A percentile compares a stretch with the other conserved stretches of the same genome.
phyloP scores from a whole-genome alignment of 2,329 filamentous ascomycete species.

The Parastagonospora avenae region DNA sequence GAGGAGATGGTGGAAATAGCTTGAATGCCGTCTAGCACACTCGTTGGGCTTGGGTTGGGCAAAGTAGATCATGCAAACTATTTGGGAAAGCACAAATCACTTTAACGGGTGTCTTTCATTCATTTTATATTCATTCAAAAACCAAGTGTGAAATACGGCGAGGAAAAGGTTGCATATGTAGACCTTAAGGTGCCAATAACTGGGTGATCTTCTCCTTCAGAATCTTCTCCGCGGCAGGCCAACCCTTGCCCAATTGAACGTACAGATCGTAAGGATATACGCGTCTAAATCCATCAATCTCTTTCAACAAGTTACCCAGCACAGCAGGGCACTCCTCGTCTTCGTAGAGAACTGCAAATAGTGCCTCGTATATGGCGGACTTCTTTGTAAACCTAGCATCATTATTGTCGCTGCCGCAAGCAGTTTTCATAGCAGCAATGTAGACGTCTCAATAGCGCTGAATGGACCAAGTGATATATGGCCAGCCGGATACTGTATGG shows the following conservation, averaged over 20 bases:
- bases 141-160: too few species aligned
- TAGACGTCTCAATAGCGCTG: conserved; percentile 21
- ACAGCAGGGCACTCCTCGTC: conserved; percentile 2
- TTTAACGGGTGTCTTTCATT: too few species aligned
- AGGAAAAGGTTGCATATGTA: too few species aligned
- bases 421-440: conserved; percentile 10
- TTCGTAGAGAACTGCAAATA: conserved; percentile 4
- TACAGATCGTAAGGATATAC: conserved; percentile 1
- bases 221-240: conserved; percentile 8
- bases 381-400: conserved; percentile 19
- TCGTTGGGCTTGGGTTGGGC: too few species aligned
- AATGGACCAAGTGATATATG: conserved; percentile 4
- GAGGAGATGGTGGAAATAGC: background rate
- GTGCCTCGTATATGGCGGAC: conserved; percentile 11
- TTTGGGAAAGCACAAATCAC: too few species aligned
- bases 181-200: background rate
- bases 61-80: too few species aligned
- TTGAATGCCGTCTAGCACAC: background rate
- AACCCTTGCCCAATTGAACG: conserved; percentile 1
- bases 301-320: conserved; percentile 2
- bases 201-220: conserved; percentile 4
- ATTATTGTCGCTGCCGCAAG: background rate
- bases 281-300: conserved; percentile 8
- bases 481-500: background rate
- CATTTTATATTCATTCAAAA: too few species aligned